Evolutionary conservation across 2,329 filamentous ascomycete species (phyloP), one percentile per base, ranked within the genome.

Genomic region (Colletotrichum camelliae): DNA sequence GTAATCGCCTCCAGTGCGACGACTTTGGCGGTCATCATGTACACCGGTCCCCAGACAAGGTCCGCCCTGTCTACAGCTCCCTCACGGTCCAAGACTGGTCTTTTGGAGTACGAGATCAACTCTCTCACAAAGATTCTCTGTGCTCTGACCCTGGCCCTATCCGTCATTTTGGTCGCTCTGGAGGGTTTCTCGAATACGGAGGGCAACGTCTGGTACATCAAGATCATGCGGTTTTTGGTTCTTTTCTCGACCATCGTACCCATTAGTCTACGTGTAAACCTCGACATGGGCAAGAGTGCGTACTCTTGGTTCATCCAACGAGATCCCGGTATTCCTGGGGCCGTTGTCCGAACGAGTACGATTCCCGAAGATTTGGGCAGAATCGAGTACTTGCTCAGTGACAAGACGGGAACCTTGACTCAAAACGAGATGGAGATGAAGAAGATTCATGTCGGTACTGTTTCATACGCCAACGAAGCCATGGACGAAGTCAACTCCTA

Each of bases 371-470:
- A 99, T 81, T 88, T 99, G 4, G 97, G 97, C 9, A 91, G 97
- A 29, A 98, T 99, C 60, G 97, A 99, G 84, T 99, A 99, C 83
- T 89, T 99, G 4, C 89, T 99, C 35, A 98, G 95, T 77, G 97
- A 99, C 84, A 99, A 99, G 85, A 99, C 97, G 1, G 97, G 97
- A n/a, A 99, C 97, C 2, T 85, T 99, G 75, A 99, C 97, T 1
- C 96, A 98, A 80, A 99, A 99, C 81, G 95, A 98, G 81, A 98
- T 98, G 96, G 96, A 98, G 82, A 94, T 99, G 90, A 98, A 97
- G 83, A 99, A 99, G 85, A 96, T 99, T 7, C 97, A 99, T 81
- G 95, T 99, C 69, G 97, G 97, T 12, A 99, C 97, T 12, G 97
- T 98, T 2, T 98, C 96, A 2, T 99, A 99, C 81, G 97, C 96